Evolutionary conservation across 2,329 filamentous ascomycete species (phyloP), one percentile per base, ranked within the genome.

Genomic region (Canariomyces notabilis): DNA sequence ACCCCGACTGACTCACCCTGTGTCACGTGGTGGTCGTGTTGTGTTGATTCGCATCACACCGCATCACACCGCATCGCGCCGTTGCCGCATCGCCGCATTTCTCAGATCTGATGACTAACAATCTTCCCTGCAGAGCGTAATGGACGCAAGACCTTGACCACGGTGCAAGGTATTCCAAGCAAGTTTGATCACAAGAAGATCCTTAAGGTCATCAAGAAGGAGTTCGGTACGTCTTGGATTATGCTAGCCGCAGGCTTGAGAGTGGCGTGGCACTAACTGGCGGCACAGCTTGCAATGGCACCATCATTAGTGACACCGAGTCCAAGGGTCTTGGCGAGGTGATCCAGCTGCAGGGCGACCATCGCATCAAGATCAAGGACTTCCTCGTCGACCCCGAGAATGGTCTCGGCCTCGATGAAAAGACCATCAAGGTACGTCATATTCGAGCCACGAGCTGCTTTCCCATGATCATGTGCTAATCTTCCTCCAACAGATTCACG

Each of bases 181-280:
- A 96, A 97, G 70, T 97, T 96, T 67, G 91, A 96, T 75, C 89
- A 93, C 74, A 97, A 96, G 83, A 96, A 96, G 78, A 96, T 98
- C 70, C 84, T 98, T 65, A 96, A 96, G 79, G 90, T 95, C 73
- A 95, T 97, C 79, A 97, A 97, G 85, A 97, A 97, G 83, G 93
- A 95, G 70, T 97, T 97, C 67, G 86, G 85, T 89, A 79, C 54
- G 82, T 64, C 14, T n/a, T n/a, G n/a, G n/a, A n/a, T n/a, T n/a
- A n/a, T n/a, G n/a, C n/a, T n/a, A n/a, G n/a, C n/a, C n/a, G n/a
- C n/a, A n/a, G 16, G 9, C 16, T 21, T 12, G n/a, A 11, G 23
- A 7, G 33, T 2, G 18, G 19, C 7, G 9, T 4, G 6, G 7
- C 11, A 37, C 51, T 55, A 49, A 55, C 42, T n/a, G 29, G 4